Conservation (phyloP, 2,329 filamentous ascomycete genomes). For the Thelonectria rubi region DNA sequence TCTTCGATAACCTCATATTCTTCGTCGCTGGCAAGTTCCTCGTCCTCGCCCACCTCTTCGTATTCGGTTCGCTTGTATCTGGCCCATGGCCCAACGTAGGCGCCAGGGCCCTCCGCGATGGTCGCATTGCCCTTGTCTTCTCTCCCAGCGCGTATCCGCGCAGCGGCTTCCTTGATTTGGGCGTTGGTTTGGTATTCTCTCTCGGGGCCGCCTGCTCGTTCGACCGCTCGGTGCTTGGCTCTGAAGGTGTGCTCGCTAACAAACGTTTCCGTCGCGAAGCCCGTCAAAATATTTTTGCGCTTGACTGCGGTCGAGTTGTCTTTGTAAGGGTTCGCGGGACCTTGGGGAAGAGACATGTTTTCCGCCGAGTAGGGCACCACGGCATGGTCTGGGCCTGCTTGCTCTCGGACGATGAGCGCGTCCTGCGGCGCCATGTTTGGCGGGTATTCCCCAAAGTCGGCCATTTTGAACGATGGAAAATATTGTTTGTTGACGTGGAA, state of each 20-base stretch:
- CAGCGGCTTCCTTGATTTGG: constrained; percentile 75
- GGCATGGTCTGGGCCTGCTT: constrained; percentile 66
- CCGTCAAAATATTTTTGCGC: constrained; percentile 85
- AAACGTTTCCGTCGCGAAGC: constrained; percentile 85
- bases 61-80: constrained; percentile 78
- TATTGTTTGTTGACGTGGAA: constrained; percentile 2
- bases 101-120: constrained; percentile 84
- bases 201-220: constrained; percentile 69
- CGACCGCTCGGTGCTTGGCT: constrained; percentile 84
- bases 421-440: constrained; percentile 73
- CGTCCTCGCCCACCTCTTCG: constrained; percentile 77
- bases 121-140: constrained; percentile 87
- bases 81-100: constrained; percentile 96
- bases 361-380: constrained; percentile 75
- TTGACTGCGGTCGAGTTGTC: constrained; percentile 69
- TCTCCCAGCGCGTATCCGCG: constrained; percentile 74
- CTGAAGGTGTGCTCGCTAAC: constrained; percentile 93
- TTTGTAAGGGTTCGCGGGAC: constrained; percentile 80
- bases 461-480: constrained; percentile 54
- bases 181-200: constrained; percentile 63
- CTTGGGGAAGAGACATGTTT: constrained; percentile 73
- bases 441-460: constrained; percentile 70
- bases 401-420: constrained; percentile 66
- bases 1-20: constrained; percentile 82
- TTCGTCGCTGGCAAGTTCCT: constrained; percentile 79